Evolutionary conservation across 257 asterid species (phyloP).

Genomic region (Paulownia fortunei): DNA sequence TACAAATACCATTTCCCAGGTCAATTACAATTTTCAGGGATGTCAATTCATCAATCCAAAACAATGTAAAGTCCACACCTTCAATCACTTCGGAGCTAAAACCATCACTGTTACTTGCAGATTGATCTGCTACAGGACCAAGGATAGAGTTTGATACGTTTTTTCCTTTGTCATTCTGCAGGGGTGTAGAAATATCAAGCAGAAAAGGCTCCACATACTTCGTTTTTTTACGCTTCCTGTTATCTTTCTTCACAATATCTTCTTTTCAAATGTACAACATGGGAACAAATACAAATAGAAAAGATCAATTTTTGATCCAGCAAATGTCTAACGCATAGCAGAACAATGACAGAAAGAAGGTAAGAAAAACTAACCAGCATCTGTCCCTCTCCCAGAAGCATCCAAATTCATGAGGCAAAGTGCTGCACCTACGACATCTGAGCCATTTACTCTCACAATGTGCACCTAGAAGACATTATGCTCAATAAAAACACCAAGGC

Average conservation of each 20-base stretch:
- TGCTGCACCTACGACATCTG: constrained; percentile 72
- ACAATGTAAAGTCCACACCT: constrained; percentile 41
- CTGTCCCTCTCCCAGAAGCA: constrained; percentile 41
- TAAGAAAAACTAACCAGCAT: constrained; percentile 50
- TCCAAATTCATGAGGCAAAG: constrained; percentile 66
- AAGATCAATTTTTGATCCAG: constrained; percentile 21
- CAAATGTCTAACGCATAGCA: constrained; percentile 9
- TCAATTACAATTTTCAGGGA: neutral
- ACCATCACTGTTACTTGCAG: constrained; percentile 44
- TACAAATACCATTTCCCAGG: constrained; percentile 29
- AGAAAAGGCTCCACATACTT: constrained; percentile 58
- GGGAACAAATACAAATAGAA: constrained; percentile 25
- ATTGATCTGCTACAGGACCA: constrained; percentile 31
- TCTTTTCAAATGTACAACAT: constrained; percentile 29
- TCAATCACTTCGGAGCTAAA: constrained; percentile 45
- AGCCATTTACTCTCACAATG: constrained; percentile 72
- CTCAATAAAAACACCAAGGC: constrained; percentile 6
- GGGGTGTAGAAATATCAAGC: constrained; percentile 42
- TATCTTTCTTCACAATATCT: constrained; percentile 53
- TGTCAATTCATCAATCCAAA: neutral
- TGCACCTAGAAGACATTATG: constrained; percentile 58
- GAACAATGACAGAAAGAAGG: neutral
- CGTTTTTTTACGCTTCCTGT: constrained; percentile 50
- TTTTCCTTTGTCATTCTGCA: constrained; percentile 25
- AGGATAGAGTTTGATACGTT: constrained; percentile 28